These are phyloP conservation scores for Imleria badia DNA, from an alignment of 768 basidiomycete species.

Conservation along the genomic window DNA sequence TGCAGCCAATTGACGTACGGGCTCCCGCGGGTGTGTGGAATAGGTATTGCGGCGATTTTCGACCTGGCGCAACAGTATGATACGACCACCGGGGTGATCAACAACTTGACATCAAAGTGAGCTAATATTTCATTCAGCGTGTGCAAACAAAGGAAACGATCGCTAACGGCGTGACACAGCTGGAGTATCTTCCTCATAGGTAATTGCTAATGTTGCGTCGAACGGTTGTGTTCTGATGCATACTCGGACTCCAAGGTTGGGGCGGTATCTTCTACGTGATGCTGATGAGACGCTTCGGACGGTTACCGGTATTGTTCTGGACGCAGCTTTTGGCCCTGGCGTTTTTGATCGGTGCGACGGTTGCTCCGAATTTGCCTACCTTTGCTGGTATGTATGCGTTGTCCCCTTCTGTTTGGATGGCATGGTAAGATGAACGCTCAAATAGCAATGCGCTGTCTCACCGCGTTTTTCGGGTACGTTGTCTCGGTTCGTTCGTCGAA, in stretches of 20 bases:
- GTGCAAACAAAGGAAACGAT: not conserved
- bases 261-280: constrained; percentile 32
- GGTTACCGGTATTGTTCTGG: constrained; percentile 33
- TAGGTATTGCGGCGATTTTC: constrained; percentile 53
- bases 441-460: constrained; percentile 34
- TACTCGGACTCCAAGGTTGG: constrained; percentile 20
- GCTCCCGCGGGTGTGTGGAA: not conserved
- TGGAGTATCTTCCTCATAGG: constrained; percentile 53
- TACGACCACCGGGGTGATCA: constrained; percentile 48
- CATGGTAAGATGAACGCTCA: not conserved
- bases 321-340: constrained; percentile 40
- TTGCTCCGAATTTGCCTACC: constrained; percentile 46
- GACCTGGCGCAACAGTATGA: constrained; percentile 43
- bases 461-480: constrained; percentile 32
- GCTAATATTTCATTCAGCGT: not conserved
- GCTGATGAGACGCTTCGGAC: constrained; percentile 31
- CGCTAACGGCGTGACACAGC: constrained; percentile 12
- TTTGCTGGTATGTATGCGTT: constrained; percentile 44
- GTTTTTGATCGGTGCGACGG: constrained; percentile 51
- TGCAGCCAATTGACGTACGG: not conserved
- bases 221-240: constrained; percentile 3
- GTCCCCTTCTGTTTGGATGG: not conserved
- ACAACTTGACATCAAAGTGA: constrained; percentile 48
- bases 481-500: not conserved
- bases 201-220: constrained; percentile 7